phyloP scores from a whole-genome alignment of 202 grass and related monocot genomes.

The Dendrocalamus latiflorus region DNA sequence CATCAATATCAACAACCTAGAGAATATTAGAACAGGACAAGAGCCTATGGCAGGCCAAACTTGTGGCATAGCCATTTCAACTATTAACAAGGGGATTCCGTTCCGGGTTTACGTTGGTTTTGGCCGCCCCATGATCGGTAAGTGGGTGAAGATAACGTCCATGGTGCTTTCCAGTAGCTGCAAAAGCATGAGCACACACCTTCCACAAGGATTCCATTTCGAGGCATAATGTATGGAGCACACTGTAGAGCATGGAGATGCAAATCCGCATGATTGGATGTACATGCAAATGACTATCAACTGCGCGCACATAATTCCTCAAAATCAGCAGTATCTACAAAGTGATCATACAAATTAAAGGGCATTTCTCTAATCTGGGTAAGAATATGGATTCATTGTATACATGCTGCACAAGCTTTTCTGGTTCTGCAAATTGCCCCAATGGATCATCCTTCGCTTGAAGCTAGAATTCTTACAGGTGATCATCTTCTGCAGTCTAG shows the following conservation, averaged over 20 bases:
- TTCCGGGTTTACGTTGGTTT: not conserved
- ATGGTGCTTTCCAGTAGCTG: not conserved
- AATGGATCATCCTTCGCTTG: not conserved
- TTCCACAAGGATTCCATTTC: not conserved
- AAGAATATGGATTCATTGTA: not conserved
- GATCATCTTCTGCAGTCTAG: not conserved
- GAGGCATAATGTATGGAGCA: not conserved
- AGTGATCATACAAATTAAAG: not conserved
- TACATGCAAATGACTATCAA: not conserved
- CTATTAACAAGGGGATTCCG: not conserved
- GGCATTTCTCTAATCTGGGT: not conserved
- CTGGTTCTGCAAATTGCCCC: not conserved
- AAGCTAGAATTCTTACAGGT: not conserved
- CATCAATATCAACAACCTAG: not conserved
- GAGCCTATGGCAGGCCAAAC: not conserved
- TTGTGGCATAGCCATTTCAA: slow-evolving; percentile 9
- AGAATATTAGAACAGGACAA: slow-evolving; percentile 2
- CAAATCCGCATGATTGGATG: not conserved
- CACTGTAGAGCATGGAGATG: not conserved
- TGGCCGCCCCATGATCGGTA: slow-evolving; percentile 38
- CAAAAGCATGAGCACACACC: not conserved
- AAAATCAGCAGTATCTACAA: not conserved
- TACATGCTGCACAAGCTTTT: not conserved
- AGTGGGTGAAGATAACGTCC: not conserved
- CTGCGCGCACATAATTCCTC: not conserved